A percentile compares a stretch with the other conserved stretches of the same genome.
Conservation (phyloP, 345 rosid species). For the Camelina sativa region DNA sequence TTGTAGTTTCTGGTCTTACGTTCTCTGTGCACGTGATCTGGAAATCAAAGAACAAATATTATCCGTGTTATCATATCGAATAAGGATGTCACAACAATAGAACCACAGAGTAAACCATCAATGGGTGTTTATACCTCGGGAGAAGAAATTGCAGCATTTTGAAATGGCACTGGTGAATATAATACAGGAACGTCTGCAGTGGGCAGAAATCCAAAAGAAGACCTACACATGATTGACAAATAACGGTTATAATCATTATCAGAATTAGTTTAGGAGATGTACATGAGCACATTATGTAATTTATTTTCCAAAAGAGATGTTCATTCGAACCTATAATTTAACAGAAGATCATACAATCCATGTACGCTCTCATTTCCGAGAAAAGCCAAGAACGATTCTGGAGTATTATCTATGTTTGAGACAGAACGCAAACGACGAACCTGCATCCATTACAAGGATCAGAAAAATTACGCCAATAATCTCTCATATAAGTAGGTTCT, state of each 20-base stretch:
- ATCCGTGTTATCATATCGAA: background rate
- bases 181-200: slow-evolving; percentile 78
- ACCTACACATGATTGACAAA: slow-evolving; percentile 55
- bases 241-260: slow-evolving; percentile 10
- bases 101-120: slow-evolving; percentile 25
- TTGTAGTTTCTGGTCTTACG: slow-evolving; percentile 50
- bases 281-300: slow-evolving; percentile 5
- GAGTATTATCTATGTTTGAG: slow-evolving; percentile 76
- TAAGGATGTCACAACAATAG: background rate
- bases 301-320: background rate
- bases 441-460: slow-evolving; percentile 57
- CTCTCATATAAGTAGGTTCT: slow-evolving; percentile 20
- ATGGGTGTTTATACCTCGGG: slow-evolving; percentile 62
- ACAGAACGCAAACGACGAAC: slow-evolving; percentile 58
- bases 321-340: slow-evolving; percentile 76
- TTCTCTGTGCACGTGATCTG: slow-evolving; percentile 82
- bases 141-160: slow-evolving; percentile 76
- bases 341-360: slow-evolving; percentile 77
- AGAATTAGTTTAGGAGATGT: background rate
- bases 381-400: slow-evolving; percentile 84
- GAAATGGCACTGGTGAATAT: slow-evolving; percentile 82
- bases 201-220: slow-evolving; percentile 64
- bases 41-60: slow-evolving; percentile 35
- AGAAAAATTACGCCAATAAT: slow-evolving; percentile 8
- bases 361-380: slow-evolving; percentile 67